Evolutionary conservation across 2,329 filamentous ascomycete species (phyloP).

Genomic region (Calonectria ilicicola): DNA sequence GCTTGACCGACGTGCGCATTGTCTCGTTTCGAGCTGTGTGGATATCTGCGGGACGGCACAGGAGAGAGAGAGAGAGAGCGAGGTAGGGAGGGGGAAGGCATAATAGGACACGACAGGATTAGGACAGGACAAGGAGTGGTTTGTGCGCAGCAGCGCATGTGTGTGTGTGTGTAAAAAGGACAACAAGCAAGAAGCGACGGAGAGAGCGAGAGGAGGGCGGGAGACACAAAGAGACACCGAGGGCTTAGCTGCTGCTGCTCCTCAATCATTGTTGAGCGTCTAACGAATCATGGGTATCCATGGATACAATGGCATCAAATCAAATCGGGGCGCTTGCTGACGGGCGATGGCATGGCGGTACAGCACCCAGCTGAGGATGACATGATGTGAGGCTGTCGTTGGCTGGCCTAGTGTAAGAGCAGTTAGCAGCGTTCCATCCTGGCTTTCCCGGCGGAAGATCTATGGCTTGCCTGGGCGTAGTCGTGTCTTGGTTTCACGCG

Average conservation of each 20-base stretch:
- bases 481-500: neutral
- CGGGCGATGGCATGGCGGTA: neutral
- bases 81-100: neutral
- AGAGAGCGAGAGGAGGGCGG: neutral
- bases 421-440: neutral
- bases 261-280: neutral
- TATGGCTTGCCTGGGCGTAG: neutral
- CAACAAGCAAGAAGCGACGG: no score
- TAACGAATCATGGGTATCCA: slow-evolving; percentile 21
- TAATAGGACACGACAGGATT: neutral
- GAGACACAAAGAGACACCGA: neutral
- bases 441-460: neutral
- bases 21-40: neutral
- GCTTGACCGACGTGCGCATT: neutral
- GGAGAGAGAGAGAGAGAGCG: neutral
- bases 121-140: neutral
- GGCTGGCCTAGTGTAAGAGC: neutral
- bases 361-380: slow-evolving; percentile 1
- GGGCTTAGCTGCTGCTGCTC: neutral
- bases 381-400: slow-evolving; percentile 17
- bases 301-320: neutral
- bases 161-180: no score
- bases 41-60: neutral
- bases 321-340: neutral
- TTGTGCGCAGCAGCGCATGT: neutral